Base-by-base conservation (phyloP, 257 asterid genomes). In the Rhazya stricta region DNA sequence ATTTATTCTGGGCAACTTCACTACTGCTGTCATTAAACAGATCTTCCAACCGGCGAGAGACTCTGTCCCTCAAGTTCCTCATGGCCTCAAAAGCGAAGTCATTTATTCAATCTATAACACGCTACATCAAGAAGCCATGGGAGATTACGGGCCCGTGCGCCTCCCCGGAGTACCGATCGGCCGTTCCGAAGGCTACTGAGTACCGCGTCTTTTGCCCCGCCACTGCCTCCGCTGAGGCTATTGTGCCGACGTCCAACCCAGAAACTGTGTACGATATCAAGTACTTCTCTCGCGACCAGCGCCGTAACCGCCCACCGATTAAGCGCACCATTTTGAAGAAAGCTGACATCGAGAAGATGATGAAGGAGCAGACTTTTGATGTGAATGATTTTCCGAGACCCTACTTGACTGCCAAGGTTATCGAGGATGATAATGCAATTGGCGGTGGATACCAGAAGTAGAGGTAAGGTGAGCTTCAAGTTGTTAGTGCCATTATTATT, bases 241-340 rank as follows among this genome's bases (percentile, higher is more conserved):
- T 90, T 81, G 85, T 94, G 27, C 99, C 98, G 32, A 63, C 87
- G 13, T 88, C 97, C 19, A 79, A 92, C 37, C 97, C 96, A 0
- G 97, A 92, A 71, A 92, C 93, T 0, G 97, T 94, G 10, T 95
- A 76, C 84, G 99, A 92, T 75, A 94, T 94, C 90, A 94, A 92
- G 91, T 94, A 94, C 85, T 90, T 74, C 80, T 46, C 91, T 51
- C 90, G 98, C 36, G 97, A 94, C 67, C 97, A 92, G 89, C 91
- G 97, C 77, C 96, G 97, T 73, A 94, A 92, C 60, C 91, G 96
- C 3, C 92, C 96, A 1, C 96, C 97, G 0, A 88, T 91, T 9
- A 94, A 78, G 51, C 90, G 96, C 69, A 92, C 99, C 23, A 6
- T 89, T 46, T 68, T 90, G 83, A 89, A 84, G 87, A 94, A 94